Evolutionary conservation across 164 flowering plant species (phyloP), one percentile per base, ranked within the genome.

Genomic region (Nymphaea colorata): DNA sequence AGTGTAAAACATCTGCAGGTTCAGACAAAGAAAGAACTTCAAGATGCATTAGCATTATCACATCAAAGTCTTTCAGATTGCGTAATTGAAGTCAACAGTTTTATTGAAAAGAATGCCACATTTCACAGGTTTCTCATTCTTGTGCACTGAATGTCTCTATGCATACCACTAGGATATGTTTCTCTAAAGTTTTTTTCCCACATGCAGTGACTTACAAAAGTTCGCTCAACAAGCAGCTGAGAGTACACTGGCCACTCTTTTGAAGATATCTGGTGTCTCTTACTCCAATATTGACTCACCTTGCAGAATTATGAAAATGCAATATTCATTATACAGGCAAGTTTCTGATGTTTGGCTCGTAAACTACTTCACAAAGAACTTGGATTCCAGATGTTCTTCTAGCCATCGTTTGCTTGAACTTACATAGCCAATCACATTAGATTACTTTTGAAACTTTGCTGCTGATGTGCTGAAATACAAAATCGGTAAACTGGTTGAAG

Each of bases 71-170:
- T 81, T 41, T 66, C 65, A 16, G 97, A 94, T 72, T 78, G 77
- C 69, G 70, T 94, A 7, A 83, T 94, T 70, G 99, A 94, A 80
- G 86, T 91, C 70, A 87, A 85, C 75, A 89, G 97, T 76, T 75
- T 72, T 72, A 94, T 94, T 72, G 85, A 85, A 68, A 77, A 79
- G 42, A 94, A 91, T 79, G 84, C 94, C 11, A 57, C 63, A 41
- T 87, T 91, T 71, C 99, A 94, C 78, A 87, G 97, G 98, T 93
- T 73, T 61, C 53, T 45, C 53, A 5, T 45, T 45, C 11, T 45
- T 45, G 5, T 45, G 53, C 11, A 5, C 53, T 5, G 0, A 45
- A 45, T 45, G 53, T 45, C 5, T 45, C 5, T 45, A 1, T 25
- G 53, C 53, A 45, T 5, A 45, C 53, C 36, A 45, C 5, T 45